phyloP scores from a whole-genome alignment of 441 rosid species.

The Arabidopsis lyrata region DNA sequence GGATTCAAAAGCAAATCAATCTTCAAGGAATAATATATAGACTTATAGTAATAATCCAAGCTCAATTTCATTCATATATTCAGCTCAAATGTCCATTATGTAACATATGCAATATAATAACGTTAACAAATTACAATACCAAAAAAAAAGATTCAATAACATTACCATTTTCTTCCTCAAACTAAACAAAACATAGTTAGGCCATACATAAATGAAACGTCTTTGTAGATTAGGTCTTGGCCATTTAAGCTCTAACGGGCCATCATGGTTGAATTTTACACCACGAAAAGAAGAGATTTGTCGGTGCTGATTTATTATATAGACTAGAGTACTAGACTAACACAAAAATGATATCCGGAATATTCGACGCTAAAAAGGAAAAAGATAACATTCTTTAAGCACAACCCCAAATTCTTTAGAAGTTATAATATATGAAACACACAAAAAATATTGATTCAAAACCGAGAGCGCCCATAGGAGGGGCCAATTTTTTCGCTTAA shows the following conservation, averaged over 20 bases:
- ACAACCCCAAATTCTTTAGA: conserved; percentile 7
- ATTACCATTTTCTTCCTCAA: not conserved
- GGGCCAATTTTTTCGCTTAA: conserved; percentile 12
- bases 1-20: no score
- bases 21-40: no score
- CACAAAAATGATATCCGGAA: conserved; percentile 19
- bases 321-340: not conserved
- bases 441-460: conserved; percentile 2
- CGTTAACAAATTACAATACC: not conserved
- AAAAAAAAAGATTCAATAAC: not conserved
- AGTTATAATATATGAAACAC: conserved; percentile 2
- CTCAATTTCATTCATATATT: no score
- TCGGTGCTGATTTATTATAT: conserved; percentile 23
- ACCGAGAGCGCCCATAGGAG: conserved; percentile 45
- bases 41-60: no score
- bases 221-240: conserved; percentile 32
- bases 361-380: conserved; percentile 12
- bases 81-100: not conserved
- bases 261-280: conserved; percentile 30
- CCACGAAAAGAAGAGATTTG: conserved; percentile 3
- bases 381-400: conserved; percentile 29
- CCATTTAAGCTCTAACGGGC: conserved; percentile 30
- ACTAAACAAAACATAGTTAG: conserved; percentile 5
- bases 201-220: conserved; percentile 1
- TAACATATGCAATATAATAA: not conserved